Base-by-base conservation (phyloP, 495 filamentous ascomycete genomes). In the Friedmanniomyces endolithicus region DNA sequence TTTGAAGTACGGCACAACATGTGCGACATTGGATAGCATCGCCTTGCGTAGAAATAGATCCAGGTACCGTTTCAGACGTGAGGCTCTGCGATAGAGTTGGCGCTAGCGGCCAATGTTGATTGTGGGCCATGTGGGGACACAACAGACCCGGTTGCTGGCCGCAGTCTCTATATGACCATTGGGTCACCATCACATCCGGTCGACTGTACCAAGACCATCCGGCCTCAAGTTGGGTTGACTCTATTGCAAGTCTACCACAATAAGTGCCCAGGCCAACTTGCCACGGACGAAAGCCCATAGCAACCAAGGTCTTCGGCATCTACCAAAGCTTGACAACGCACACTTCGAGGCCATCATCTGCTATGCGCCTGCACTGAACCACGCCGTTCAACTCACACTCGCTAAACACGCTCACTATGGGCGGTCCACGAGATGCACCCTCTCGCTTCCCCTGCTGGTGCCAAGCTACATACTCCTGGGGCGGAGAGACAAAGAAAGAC, bases 401-500 rank as follows among this genome's bases (percentile, higher is more conserved):
- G 37, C 37, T 41, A 41, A 14, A 41, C 37, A 41, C 27, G 9
- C 17, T 6, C 37, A 19, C n/a, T 11, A 62, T 62, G 59, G 59
- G 55, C 17, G 56, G 51, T 4, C 27, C 27, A 12, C 35, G 43
- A 19, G 24, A 48, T 6, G 68, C 95, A 59, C 92, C 92, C 20
- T 80, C 76, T 59, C 81, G 83, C 56, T 97, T 98, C 67, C 94
- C 92, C 37, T 97, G 94, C 72, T 94, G 92, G 89, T 89, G 86
- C 63, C 82, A 86, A 66, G 92, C 92, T 11, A 80, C 94, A 46
- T 97, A 96, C 67, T 96, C 90, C 35, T 98, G 87, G 86, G 88
- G 90, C 64, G 92, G 90, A 75, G 92, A 98, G 80, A 90, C 86
- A 2, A 94, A 90, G 70, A 80, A 83, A 61, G 92, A 98, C 65